Evolutionary conservation across 257 asterid species (phyloP), one percentile per base, ranked within the genome.

Genomic region (Capsicum baccatum): DNA sequence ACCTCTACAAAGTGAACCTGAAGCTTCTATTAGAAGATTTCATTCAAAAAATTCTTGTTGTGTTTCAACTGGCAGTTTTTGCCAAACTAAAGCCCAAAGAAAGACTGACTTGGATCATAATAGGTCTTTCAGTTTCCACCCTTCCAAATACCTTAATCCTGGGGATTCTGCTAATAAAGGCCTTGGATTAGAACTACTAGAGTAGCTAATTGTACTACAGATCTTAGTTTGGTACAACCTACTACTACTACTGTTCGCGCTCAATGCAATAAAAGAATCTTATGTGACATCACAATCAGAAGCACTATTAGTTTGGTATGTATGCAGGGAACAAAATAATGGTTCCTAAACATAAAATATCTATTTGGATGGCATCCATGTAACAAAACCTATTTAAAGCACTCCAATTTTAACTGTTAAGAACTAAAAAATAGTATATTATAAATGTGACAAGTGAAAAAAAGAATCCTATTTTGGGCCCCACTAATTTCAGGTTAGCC

Each of bases 181-280:
- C 98, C 68, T 93, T 74, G 97, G 96, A 66, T 93, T 88, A 15
- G 57, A 42, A 42, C 79, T 91, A 80, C 83, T 95, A 70, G 86
- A 85, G 10, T 98, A 94, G 94, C 91, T 95, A 80, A 91, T 95
- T 83, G 96, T 92, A 47, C 83, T 95, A 15, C 99, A 95, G 79
- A 94, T 97, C 89, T 88, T 95, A 81, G 85, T 95, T 84, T 95
- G 99, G 99, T 90, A 94, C 89, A 95, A 93, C 90, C 88, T 95
- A 85, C 86, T 94, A 84, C 87, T 94, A 85, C 87, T 95, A 83
- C 93, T 94, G 85, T 91, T 93, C n/a, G 97, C 94, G 93, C 84
- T 93, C 79, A 84, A 90, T 85, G 97, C 93, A 70, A 80, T 91
- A 62, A 88, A 85, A 88, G 90, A 92, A 87, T 67, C 88, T 83